These are phyloP conservation scores for Musa beccarii DNA, from an alignment of 176 grass and related monocot genomes.

Conservation along the genomic window DNA sequence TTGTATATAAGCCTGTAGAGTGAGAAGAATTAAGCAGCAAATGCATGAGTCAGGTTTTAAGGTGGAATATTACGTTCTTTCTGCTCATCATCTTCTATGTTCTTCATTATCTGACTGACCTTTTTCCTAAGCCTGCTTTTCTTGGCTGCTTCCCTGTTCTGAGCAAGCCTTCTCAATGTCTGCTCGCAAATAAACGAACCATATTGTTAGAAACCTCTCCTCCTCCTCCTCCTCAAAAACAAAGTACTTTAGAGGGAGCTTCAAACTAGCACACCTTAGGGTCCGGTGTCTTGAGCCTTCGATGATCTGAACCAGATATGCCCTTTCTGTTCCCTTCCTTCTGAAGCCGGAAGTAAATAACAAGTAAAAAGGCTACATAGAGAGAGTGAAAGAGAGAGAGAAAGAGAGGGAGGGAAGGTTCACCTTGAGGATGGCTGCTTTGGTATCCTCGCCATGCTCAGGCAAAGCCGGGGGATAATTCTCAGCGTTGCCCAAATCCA, in stretches of 20 bases:
- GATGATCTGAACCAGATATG: conserved; percentile 50
- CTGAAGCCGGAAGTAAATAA: conserved; percentile 23
- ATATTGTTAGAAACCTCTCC: neutral
- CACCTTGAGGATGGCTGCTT: conserved; percentile 50
- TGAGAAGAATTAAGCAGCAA: neutral
- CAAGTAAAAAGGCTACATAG: neutral
- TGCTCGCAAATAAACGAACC: conserved; percentile 17
- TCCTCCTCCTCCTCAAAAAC: neutral
- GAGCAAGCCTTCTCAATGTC: conserved; percentile 90
- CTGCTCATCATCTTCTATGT: neutral
- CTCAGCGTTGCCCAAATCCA: conserved; percentile 59
- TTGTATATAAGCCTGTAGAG: conserved; percentile 89
- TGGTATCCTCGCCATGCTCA: conserved; percentile 43
- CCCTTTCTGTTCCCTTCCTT: conserved; percentile 62
- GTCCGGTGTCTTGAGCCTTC: conserved; percentile 45
- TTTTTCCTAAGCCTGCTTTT: conserved; percentile 97
- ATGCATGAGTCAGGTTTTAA: neutral
- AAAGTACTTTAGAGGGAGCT: no score
- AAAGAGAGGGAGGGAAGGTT: neutral
- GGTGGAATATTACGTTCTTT: conserved; percentile 7
- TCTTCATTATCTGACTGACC: conserved; percentile 31
- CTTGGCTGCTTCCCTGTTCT: conserved; percentile 96
- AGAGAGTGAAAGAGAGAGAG: neutral
- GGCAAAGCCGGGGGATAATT: conserved; percentile 20
- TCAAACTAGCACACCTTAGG: conserved; percentile 45